Evolutionary conservation across 495 filamentous ascomycete species (phyloP).

Genomic region (Aspergillus taichungensis): DNA sequence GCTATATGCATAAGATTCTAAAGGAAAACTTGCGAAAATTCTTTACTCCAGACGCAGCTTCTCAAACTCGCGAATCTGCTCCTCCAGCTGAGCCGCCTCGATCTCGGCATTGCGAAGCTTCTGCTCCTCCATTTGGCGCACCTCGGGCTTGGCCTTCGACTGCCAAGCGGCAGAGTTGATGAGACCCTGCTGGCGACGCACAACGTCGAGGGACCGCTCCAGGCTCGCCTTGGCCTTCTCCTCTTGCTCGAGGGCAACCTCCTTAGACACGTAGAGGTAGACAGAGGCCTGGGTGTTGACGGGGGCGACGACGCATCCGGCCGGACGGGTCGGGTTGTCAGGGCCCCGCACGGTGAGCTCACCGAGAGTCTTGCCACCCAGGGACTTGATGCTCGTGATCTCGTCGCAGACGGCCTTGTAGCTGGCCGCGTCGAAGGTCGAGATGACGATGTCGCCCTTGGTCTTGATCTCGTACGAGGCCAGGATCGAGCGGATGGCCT

Average conservation of each 20-base stretch:
- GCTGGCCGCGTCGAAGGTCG: constrained; percentile 47
- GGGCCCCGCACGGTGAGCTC: constrained; percentile 41
- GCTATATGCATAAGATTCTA: neutral
- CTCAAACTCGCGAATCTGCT: constrained; percentile 42
- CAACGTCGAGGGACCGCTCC: constrained; percentile 26
- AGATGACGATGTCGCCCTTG: constrained; percentile 47
- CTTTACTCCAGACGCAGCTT: constrained; percentile 38
- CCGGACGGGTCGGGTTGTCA: constrained; percentile 45
- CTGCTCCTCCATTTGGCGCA: constrained; percentile 51
- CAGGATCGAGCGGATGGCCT: constrained; percentile 48
- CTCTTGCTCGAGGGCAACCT: constrained; percentile 58
- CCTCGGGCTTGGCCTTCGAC: constrained; percentile 42
- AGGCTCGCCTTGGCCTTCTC: constrained; percentile 52
- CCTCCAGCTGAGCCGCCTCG: constrained; percentile 46
- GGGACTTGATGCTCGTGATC: constrained; percentile 52
- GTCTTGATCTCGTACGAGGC: constrained; percentile 53
- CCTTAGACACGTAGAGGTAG: constrained; percentile 60
- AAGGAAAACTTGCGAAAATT: neutral
- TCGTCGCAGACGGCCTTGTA: constrained; percentile 49
- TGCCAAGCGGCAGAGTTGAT: constrained; percentile 30
- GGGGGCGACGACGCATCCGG: constrained; percentile 62
- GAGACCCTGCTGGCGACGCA: constrained; percentile 26
- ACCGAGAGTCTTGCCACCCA: constrained; percentile 53
- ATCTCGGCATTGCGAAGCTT: constrained; percentile 50
- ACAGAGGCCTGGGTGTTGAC: constrained; percentile 58